A percentile compares a stretch with the other conserved stretches of the same genome.
Evolutionary conservation across 441 rosid genomes (phyloP).

Genomic region (Kokia cookei): DNA sequence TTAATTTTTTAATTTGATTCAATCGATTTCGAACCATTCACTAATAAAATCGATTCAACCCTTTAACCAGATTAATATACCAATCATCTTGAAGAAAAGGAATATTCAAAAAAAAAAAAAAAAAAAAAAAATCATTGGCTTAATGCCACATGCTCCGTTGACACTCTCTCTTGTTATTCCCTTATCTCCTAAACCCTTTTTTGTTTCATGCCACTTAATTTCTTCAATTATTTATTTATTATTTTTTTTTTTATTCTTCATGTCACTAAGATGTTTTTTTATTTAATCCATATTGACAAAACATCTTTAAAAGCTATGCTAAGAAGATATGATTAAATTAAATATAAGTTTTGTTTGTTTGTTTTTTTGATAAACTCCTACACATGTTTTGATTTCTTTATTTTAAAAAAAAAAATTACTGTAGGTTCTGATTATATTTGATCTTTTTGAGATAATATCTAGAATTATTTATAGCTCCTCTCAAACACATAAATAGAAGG

Average conservation of each 20-base stretch:
- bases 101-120: not conserved
- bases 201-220: not conserved
- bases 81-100: no score
- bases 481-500: no score
- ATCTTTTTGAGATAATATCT: no score
- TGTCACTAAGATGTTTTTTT: not conserved
- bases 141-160: slow-evolving; percentile 5
- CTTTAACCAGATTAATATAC: no score
- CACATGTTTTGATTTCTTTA: not conserved
- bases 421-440: no score
- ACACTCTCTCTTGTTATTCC: not conserved
- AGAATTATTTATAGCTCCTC: no score
- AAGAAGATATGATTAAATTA: not conserved
- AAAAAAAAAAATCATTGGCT: not conserved
- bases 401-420: no score
- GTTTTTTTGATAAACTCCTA: not conserved
- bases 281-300: not conserved
- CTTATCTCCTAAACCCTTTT: not conserved
- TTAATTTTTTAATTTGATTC: no score
- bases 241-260: not conserved
- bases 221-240: not conserved
- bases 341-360: not conserved
- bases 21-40: rapidly evolving
- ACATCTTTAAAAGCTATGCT: not conserved
- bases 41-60: no score